Evolutionary conservation across 306 rosid species (phyloP).

Genomic region (Arachis stenosperma): DNA sequence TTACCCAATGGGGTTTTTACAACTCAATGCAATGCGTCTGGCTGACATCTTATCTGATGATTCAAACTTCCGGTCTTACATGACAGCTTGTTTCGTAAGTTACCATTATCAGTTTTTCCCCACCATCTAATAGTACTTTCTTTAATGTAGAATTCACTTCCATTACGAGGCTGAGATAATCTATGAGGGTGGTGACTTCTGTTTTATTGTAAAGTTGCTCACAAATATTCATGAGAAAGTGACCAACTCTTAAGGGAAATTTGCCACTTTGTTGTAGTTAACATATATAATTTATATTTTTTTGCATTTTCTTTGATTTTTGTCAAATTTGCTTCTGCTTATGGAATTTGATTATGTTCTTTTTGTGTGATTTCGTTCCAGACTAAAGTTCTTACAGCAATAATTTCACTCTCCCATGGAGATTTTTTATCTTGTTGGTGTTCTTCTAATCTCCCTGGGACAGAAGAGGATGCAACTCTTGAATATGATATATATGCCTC

Average conservation of each 20-base stretch:
- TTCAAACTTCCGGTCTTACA: conserved; percentile 73
- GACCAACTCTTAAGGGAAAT: conserved; percentile 15
- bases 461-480: conserved; percentile 67
- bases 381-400: conserved; percentile 88
- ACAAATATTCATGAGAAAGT: conserved; percentile 6
- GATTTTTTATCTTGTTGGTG: conserved; percentile 78
- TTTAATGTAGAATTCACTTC: neutral
- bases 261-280: neutral
- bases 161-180: conserved; percentile 11
- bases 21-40: conserved; percentile 85
- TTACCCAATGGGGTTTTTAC: conserved; percentile 67
- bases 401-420: conserved; percentile 76
- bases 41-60: conserved; percentile 80
- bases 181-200: neutral
- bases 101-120: conserved; percentile 11
- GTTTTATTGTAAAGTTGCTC: neutral
- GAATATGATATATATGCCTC: conserved; percentile 73
- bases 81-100: conserved; percentile 68
- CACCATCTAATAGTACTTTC: neutral
- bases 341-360: conserved; percentile 42
- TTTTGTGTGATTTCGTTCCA: conserved; percentile 71
- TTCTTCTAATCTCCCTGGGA: conserved; percentile 66
- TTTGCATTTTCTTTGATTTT: conserved; percentile 38
- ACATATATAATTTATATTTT: conserved; percentile 33
- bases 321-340: conserved; percentile 33